Percentiles rank a stretch among this genome's conserved stretches.
These are phyloP conservation scores for Chrysosphaeria jannelii DNA, from an alignment of 2,329 filamentous ascomycete species.

Conservation along the genomic window DNA sequence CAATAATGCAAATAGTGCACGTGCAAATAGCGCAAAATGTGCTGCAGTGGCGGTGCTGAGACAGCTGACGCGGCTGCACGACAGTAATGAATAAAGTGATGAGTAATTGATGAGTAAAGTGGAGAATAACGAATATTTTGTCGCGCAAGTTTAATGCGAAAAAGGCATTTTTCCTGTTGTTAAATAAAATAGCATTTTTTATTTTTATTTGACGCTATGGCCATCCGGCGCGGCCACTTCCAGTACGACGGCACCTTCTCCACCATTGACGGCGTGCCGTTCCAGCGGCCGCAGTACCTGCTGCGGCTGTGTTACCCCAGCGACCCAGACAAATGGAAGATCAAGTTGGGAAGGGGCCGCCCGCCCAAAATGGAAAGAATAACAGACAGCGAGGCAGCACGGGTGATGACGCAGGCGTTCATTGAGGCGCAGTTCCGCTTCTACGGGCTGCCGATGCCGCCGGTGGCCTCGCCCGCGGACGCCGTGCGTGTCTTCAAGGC, in stretches of 20 bases:
- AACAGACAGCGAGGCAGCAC: slow-evolving; percentile 4
- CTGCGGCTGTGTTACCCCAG: slow-evolving; percentile 5
- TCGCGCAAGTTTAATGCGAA: too few relatives aligned
- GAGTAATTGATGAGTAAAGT: too few relatives aligned
- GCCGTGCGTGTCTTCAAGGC: slow-evolving; percentile 4
- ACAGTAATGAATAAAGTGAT: too few relatives aligned
- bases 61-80: too few relatives aligned
- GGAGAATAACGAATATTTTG: too few relatives aligned
- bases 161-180: too few relatives aligned
- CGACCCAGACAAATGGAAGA: slow-evolving; percentile 5
- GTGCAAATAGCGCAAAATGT: too few relatives aligned
- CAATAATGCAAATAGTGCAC: too few relatives aligned
- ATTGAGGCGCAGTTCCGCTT: slow-evolving; percentile 6
- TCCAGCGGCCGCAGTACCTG: slow-evolving; percentile 5
- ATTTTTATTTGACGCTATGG: too few relatives aligned
- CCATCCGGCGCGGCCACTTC: slow-evolving; percentile 8
- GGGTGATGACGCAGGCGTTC: slow-evolving; percentile 5
- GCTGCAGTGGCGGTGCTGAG: too few relatives aligned
- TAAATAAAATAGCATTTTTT: too few relatives aligned
- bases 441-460: slow-evolving; percentile 6
- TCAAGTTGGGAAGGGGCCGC: slow-evolving; percentile 5
- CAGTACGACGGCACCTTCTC: slow-evolving; percentile 7
- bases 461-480: slow-evolving; percentile 5
- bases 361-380: slow-evolving; percentile 6
- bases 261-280: slow-evolving; percentile 5